phyloP scores from a whole-genome alignment of 2,329 filamentous ascomycete genomes.

The Neonectria magnoliae region DNA sequence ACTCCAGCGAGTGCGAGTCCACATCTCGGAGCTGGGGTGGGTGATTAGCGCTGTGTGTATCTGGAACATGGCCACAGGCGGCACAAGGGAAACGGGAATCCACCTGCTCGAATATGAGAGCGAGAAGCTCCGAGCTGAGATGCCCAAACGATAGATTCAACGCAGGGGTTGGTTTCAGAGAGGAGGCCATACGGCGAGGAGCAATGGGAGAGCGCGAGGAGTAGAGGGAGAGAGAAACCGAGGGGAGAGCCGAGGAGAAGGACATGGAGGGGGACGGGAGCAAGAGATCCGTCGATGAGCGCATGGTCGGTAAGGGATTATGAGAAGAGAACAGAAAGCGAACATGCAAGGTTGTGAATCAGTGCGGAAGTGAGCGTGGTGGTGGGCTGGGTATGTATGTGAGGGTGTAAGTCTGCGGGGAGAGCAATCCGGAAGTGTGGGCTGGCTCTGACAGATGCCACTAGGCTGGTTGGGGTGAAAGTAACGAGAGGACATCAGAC shows the following conservation, averaged over 20 bases:
- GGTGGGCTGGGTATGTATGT: slow-evolving; percentile 23
- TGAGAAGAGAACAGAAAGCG: slow-evolving; percentile 10
- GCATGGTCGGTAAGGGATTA: slow-evolving; percentile 28
- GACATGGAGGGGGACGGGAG: slow-evolving; percentile 31
- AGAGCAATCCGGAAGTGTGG: slow-evolving; percentile 9
- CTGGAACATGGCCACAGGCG: background rate
- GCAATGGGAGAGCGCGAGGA: slow-evolving; percentile 16
- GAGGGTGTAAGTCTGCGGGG: slow-evolving; percentile 20
- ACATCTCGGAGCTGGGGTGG: slow-evolving; percentile 51
- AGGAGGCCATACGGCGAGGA: slow-evolving; percentile 38
- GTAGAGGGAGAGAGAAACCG: slow-evolving; percentile 18
- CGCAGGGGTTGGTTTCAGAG: slow-evolving; percentile 13
- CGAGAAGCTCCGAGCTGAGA: slow-evolving; percentile 56
- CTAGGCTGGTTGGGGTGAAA: slow-evolving; percentile 45
- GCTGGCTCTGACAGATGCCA: slow-evolving; percentile 33
- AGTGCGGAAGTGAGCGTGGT: slow-evolving; percentile 4
- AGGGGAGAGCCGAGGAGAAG: slow-evolving; percentile 31
- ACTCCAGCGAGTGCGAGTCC: slow-evolving; percentile 47
- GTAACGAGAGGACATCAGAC: slow-evolving; percentile 42
- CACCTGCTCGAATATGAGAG: slow-evolving; percentile 55
- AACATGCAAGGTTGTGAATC: slow-evolving; percentile 8
- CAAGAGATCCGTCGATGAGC: slow-evolving; percentile 37
- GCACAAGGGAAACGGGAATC: slow-evolving; percentile 8
- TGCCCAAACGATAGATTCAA: slow-evolving; percentile 37
- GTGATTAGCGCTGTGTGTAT: slow-evolving; percentile 25